Percentiles rank a stretch among this genome's conserved stretches.
Evolutionary conservation across 2,329 filamentous ascomycete species (phyloP).

Genomic region (Sclerotinia trifoliorum): DNA sequence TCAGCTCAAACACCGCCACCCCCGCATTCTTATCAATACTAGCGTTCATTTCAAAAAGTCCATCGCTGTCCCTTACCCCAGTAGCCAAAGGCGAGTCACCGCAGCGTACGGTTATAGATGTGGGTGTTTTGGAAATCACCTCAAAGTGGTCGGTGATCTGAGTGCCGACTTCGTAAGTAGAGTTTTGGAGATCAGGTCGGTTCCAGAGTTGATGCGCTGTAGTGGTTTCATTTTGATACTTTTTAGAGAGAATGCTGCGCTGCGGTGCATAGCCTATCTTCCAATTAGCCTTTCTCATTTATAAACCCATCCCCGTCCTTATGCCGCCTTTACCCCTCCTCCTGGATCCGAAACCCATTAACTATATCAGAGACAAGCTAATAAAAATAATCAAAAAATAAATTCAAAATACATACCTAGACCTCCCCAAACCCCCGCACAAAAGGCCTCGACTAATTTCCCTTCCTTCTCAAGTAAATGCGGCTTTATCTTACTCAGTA

Average conservation of each 20-base stretch:
- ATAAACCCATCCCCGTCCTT: neutral
- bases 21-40: conserved; percentile 60
- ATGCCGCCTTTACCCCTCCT: neutral
- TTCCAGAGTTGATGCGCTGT: conserved; percentile 63
- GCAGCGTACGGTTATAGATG: conserved; percentile 61
- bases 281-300: conserved; percentile 11
- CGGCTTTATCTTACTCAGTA: conserved; percentile 62
- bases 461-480: conserved; percentile 66
- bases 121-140: conserved; percentile 62
- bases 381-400: neutral
- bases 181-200: conserved; percentile 52
- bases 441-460: conserved; percentile 47
- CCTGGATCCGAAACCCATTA: neutral
- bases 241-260: conserved; percentile 56
- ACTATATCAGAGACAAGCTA: neutral
- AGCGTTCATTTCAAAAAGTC: conserved; percentile 64
- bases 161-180: conserved; percentile 61
- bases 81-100: conserved; percentile 62
- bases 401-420: conserved; percentile 48
- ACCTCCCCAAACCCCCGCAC: conserved; percentile 37
- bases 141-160: conserved; percentile 70
- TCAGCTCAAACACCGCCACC: conserved; percentile 62
- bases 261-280: conserved; percentile 53
- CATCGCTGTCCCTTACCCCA: conserved; percentile 58
- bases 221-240: conserved; percentile 53